Evolutionary conservation across 116 monocot genomes (phyloP).

Genomic region (Posidonia oceanica): DNA sequence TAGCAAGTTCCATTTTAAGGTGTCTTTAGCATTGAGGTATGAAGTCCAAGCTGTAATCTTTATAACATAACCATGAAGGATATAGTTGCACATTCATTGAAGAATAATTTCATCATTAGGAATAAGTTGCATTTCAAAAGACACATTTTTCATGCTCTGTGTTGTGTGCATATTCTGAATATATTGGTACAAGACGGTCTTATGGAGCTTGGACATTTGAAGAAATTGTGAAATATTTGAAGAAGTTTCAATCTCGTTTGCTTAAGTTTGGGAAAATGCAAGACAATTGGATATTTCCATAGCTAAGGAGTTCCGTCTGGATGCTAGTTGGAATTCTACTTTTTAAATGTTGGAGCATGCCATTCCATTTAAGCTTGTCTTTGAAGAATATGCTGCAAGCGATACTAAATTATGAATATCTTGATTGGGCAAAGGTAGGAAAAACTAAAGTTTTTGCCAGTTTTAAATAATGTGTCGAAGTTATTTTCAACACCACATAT

Average conservation of each 20-base stretch:
- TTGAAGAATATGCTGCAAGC: neutral
- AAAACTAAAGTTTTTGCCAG: no score
- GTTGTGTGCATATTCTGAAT: neutral
- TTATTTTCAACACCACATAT: no score
- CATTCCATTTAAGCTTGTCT: neutral
- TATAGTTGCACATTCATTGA: neutral
- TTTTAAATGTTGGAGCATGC: neutral
- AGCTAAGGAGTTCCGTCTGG: neutral
- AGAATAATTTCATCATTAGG: neutral
- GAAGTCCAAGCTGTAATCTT: neutral
- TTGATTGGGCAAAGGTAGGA: no score
- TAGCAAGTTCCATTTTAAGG: neutral
- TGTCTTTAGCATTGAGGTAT: neutral
- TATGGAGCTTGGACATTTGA: neutral
- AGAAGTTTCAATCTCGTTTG: conserved; percentile 1
- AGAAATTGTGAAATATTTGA: conserved; percentile 5
- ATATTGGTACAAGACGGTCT: neutral
- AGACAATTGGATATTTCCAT: neutral
- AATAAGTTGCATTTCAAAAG: conserved; percentile 2
- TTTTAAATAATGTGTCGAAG: no score
- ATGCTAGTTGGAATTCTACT: neutral
- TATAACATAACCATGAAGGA: neutral
- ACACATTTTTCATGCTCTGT: neutral
- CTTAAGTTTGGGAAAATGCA: conserved; percentile 4
- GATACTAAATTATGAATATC: neutral